Base-by-base conservation (phyloP, 169 alveolate genomes). In the Plasmodium ovale region DNA sequence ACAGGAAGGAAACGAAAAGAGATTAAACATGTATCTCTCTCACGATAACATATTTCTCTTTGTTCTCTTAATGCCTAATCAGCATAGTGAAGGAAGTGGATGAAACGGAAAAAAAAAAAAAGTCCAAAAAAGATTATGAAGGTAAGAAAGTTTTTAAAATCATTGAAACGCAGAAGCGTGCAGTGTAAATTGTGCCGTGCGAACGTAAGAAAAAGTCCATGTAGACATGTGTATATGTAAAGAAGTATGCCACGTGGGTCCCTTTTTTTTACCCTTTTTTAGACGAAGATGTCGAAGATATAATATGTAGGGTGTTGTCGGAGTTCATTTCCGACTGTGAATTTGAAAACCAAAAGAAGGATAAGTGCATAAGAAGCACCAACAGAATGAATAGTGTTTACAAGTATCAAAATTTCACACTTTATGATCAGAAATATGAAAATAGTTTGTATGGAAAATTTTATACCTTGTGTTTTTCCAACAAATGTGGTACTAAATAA, bases 361-460 rank as follows among this genome's bases (percentile, higher is more conserved):
- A 39, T 5, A 39, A 33, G 33, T 27, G 25, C 14, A 33, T 58
- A 33, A 37, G 12, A 14, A 5, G 44, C 44, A 39, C 31, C 49
- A 64, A 44, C 9, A 64, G 33, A 37, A 58, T 47, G 60, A 64
- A 79, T 53, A 59, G 39, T 25, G 5, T 49, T 49, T 49, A 51
- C 42, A 47, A 51, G 29, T 31, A n/a, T n/a, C 29, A 33, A 14
- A 64, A 53, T 14, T 49, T 64, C 23, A 56, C 62, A 54, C 16
- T 56, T 29, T 54, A 19, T 60, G 72, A 51, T 68, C 54, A 54
- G 58, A 39, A 54, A 42, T 27, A 21, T 53, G 67, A 7, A 58
- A 56, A 84, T 68, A 84, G 68, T 64, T 62, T 84, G 53, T 84
- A 69, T 71, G 60, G 27, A 67, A 84, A 53, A 49, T 84, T 84